These are phyloP conservation scores for Bacterosira constricta DNA, from an alignment of 108 stramenopile species.

Conservation along the genomic window DNA sequence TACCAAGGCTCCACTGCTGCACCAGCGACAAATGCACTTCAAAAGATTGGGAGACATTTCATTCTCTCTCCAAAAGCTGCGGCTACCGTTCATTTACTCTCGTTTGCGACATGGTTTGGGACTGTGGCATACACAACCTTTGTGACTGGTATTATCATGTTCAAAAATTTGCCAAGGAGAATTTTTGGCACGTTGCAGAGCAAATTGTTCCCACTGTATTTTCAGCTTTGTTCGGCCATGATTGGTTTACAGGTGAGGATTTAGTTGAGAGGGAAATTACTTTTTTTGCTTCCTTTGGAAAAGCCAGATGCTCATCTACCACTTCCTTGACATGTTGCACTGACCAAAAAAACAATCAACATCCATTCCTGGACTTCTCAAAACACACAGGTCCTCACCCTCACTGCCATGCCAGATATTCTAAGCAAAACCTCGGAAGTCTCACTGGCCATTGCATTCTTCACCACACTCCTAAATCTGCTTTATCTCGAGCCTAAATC, in stretches of 20 bases:
- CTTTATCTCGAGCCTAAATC: constrained; percentile 71
- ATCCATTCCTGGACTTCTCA: too few relatives aligned
- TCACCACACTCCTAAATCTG: constrained; percentile 64
- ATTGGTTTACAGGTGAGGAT: constrained; percentile 59
- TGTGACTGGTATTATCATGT: constrained; percentile 81
- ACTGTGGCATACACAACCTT: constrained; percentile 77
- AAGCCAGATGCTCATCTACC: too few relatives aligned
- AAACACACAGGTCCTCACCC: constrained; percentile 48
- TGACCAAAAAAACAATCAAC: too few relatives aligned
- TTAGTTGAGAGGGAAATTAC: too few relatives aligned
- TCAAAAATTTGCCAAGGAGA: constrained; percentile 82
- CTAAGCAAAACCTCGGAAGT: constrained; percentile 48
- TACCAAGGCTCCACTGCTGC: constrained; percentile 32
- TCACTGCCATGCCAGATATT: constrained; percentile 42
- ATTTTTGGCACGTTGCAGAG: constrained; percentile 83
- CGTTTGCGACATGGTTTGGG: constrained; percentile 79
- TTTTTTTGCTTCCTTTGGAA: too few relatives aligned
- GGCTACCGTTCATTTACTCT: constrained; percentile 61
- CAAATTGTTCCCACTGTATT: constrained; percentile 83
- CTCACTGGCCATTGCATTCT: constrained; percentile 59
- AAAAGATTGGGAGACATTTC: constrained; percentile 25
- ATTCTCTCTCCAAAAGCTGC: constrained; percentile 45
- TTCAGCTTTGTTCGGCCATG: constrained; percentile 56
- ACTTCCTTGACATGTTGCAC: too few relatives aligned
- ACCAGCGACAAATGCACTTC: constrained; percentile 6